phyloP scores from a whole-genome alignment of 2,329 filamentous ascomycete genomes.

The Nectriaceae sp. region DNA sequence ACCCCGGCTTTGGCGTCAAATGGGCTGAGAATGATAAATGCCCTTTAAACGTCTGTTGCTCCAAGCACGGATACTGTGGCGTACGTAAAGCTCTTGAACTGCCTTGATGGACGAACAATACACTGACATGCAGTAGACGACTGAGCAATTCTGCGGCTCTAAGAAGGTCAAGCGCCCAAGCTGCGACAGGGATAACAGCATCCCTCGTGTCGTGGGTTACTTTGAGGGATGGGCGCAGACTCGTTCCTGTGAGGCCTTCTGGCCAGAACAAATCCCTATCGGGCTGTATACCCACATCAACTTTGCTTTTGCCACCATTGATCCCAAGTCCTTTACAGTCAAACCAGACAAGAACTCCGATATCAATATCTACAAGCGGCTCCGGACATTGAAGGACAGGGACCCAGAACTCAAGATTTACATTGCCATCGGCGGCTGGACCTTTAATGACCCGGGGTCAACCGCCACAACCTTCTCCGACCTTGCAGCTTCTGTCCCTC shows the following conservation, averaged over 20 bases:
- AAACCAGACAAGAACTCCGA: background rate
- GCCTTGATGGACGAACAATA: no score
- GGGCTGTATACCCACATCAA: slow-evolving; percentile 12
- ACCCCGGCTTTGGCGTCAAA: slow-evolving; percentile 31
- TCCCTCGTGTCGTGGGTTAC: slow-evolving; percentile 14
- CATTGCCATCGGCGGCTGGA: slow-evolving; percentile 45
- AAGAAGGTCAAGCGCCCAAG: slow-evolving; percentile 13
- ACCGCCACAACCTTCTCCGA: slow-evolving; percentile 27
- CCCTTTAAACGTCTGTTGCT: slow-evolving; percentile 42
- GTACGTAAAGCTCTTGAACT: no score
- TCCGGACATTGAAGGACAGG: slow-evolving; percentile 28
- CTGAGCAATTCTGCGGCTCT: slow-evolving; percentile 25
- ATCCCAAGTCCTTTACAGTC: background rate
- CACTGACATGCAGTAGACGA: slow-evolving; percentile 33
- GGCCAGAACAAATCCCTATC: slow-evolving; percentile 7
- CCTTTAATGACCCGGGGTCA: slow-evolving; percentile 39
- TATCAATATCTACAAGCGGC: background rate
- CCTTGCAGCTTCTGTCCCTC: background rate
- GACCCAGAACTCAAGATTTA: slow-evolving; percentile 35
- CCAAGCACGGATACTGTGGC: slow-evolving; percentile 27
- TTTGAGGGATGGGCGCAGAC: slow-evolving; percentile 6
- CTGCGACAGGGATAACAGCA: no score
- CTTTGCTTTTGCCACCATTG: slow-evolving; percentile 14
- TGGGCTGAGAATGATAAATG: slow-evolving; percentile 29
- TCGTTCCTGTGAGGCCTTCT: slow-evolving; percentile 6